Evolutionary conservation across 129 eudicot species (phyloP).

Genomic region (Escallonia herrerae): DNA sequence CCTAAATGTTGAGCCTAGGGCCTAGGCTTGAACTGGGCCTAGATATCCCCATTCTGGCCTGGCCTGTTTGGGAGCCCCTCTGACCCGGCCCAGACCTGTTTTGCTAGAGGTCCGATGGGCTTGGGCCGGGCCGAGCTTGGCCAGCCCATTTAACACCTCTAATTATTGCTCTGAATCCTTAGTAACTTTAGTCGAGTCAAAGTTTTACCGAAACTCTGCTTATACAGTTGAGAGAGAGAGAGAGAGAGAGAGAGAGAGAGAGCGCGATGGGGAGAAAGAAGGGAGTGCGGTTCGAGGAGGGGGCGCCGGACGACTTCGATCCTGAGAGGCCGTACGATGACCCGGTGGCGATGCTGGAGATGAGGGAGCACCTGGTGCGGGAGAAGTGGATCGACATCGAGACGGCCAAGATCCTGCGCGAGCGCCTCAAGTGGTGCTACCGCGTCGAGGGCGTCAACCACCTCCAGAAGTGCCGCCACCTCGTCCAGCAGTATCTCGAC

Average conservation of each 20-base stretch:
- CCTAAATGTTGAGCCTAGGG: no score
- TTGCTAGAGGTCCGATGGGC: no score
- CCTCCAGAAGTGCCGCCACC: conserved; percentile 89
- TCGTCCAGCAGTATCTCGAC: conserved; percentile 81
- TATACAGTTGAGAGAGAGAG: no score
- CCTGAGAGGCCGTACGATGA: conserved; percentile 85
- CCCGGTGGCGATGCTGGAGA: conserved; percentile 86
- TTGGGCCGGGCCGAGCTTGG: no score
- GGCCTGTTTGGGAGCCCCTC: no score
- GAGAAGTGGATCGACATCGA: conserved; percentile 97
- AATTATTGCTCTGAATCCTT: no score
- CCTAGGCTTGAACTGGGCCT: no score
- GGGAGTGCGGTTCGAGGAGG: conserved; percentile 65
- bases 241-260: conserved; percentile 6
- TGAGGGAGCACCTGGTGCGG: conserved; percentile 82
- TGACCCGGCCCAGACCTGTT: no score
- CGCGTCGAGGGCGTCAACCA: conserved; percentile 88
- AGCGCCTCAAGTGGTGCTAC: conserved; percentile 79
- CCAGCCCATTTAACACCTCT: no score
- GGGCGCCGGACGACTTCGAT: conserved; percentile 75
- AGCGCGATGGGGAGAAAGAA: conserved; percentile 70
- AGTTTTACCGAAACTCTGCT: no score
- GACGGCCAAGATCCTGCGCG: conserved; percentile 69
- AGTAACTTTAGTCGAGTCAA: no score
- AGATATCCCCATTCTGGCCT: no score